Percentiles rank a stretch among this genome's conserved stretches.
Conservation (phyloP, 805 yeast genomes). For the Candida golubevii region DNA sequence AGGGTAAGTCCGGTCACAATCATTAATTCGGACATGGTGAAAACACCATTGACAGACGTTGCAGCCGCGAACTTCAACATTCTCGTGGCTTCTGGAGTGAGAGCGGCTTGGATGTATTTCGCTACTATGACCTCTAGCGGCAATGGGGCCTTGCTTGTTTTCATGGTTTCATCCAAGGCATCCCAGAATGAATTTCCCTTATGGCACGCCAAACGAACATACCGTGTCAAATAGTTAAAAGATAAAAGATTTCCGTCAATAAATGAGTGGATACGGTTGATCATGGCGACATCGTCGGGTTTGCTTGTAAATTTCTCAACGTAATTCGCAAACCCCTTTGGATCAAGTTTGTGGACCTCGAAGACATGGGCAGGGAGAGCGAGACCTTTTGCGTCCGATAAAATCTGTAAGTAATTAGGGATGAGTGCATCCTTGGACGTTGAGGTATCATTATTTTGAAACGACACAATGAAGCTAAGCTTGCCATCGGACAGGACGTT, state of each 20-base stretch:
- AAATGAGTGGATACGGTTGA: constrained; percentile 6
- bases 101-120: constrained; percentile 18
- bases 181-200: constrained; percentile 1
- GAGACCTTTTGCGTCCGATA: constrained; percentile 1
- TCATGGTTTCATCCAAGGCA: neutral
- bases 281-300: neutral
- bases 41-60: constrained; percentile 31
- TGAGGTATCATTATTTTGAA: neutral
- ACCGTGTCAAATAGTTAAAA: constrained; percentile 14
- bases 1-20: constrained; percentile 34
- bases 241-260: constrained; percentile 19
- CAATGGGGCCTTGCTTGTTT: neutral
- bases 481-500: constrained; percentile 3
- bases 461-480: constrained; percentile 2
- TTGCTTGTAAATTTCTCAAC: constrained; percentile 5
- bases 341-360: constrained; percentile 8
- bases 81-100: constrained; percentile 15
- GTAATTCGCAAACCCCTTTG: constrained; percentile 5
- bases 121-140: constrained; percentile 13
- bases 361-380: constrained; percentile 11
- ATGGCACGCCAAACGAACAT: constrained; percentile 1
- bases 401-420: neutral
- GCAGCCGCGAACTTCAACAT: constrained; percentile 42
- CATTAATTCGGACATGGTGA: constrained; percentile 35
- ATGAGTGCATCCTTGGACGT: constrained; percentile 1